Evolutionary conservation across 352 stramenopile genomes (phyloP).

Genomic region (Globisporangium cylindrosporum): DNA sequence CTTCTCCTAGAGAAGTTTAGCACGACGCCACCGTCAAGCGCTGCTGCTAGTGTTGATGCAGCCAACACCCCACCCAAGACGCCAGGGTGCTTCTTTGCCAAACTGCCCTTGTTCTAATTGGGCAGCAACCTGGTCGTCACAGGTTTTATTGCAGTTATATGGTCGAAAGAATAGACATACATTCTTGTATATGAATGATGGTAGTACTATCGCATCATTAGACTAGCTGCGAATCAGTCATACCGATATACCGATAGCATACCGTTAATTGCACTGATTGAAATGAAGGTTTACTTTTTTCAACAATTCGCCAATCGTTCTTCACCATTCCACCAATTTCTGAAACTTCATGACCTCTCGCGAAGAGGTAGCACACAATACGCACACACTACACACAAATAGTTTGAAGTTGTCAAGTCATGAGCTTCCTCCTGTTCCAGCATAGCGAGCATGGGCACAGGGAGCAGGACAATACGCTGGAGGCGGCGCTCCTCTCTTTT

Average conservation of each 20-base stretch:
- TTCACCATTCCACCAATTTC: not conserved
- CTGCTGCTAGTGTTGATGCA: not conserved
- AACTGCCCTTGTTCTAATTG: too few species aligned
- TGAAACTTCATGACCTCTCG: too few species aligned
- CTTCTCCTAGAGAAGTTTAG: not conserved
- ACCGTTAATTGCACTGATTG: not conserved
- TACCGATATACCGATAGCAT: too few species aligned
- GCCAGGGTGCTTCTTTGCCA: not conserved
- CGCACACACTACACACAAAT: too few species aligned
- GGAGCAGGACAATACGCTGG: conserved; percentile 1
- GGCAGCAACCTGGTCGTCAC: too few species aligned
- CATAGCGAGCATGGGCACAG: not conserved
- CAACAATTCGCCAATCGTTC: not conserved
- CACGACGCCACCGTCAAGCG: too few species aligned
- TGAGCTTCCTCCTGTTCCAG: conserved; percentile 13
- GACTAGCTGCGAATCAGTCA: too few species aligned
- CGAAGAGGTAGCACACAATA: too few species aligned
- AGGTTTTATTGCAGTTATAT: too few species aligned
- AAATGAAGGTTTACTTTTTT: not conserved
- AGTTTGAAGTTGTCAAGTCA: not conserved
- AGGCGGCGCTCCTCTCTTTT: not conserved
- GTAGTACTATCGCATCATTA: not conserved
- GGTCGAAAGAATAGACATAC: not conserved
- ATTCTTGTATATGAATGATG: not conserved
- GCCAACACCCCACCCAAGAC: not conserved